Percentiles rank a stretch among this genome's conserved stretches.
Conservation (phyloP, 306 rosid genomes). For the Inga oerstediana region DNA sequence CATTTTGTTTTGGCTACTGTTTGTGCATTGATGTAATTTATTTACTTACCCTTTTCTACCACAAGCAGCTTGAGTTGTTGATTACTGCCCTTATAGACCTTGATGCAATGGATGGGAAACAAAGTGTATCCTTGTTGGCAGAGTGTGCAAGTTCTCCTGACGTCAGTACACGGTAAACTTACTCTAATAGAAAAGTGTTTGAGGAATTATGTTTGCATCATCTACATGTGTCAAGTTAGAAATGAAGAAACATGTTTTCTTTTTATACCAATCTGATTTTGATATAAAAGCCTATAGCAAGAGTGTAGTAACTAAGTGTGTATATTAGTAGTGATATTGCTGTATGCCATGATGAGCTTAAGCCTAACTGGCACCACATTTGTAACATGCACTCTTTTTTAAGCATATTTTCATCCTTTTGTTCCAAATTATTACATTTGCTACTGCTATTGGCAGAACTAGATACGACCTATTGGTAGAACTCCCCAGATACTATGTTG, state of each 20-base stretch:
- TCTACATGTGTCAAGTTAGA: background rate
- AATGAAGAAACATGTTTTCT: background rate
- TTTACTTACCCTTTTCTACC: constrained; percentile 30
- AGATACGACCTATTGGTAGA: background rate
- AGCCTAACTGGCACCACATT: background rate
- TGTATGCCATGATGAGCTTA: background rate
- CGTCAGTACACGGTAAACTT: constrained; percentile 75
- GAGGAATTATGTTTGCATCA: background rate
- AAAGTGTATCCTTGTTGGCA: constrained; percentile 75
- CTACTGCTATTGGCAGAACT: background rate
- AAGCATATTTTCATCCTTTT: background rate
- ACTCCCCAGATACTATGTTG: background rate
- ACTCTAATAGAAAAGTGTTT: constrained; percentile 11
- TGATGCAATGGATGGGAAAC: constrained; percentile 97
- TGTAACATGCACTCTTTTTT: background rate
- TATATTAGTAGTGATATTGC: background rate
- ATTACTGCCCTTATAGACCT: constrained; percentile 87
- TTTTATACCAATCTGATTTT: background rate
- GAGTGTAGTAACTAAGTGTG: background rate
- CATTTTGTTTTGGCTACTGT: constrained; percentile 27
- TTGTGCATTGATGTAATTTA: constrained; percentile 17
- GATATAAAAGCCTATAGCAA: background rate
- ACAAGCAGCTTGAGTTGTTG: constrained; percentile 84
- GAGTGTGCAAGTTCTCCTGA: constrained; percentile 95
- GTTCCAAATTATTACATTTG: background rate